Base-by-base conservation (phyloP, 495 filamentous ascomycete genomes). In the Lophium mytilinum region DNA sequence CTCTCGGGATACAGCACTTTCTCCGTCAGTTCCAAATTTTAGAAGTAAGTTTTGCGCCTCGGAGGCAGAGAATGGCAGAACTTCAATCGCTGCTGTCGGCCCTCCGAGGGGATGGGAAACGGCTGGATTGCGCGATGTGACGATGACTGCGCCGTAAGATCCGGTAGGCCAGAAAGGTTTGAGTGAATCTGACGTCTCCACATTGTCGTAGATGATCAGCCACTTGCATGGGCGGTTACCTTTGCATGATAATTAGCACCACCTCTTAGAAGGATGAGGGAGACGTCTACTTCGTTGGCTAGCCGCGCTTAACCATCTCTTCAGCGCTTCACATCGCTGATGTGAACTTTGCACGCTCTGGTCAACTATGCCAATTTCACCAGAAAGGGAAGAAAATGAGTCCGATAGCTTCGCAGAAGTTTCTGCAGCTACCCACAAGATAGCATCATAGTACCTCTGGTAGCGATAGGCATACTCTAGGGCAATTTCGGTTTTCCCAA, bases 401-500 rank as follows among this genome's bases (percentile, higher is more conserved):
- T n/a, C 41, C 19, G 41, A 15, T n/a, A 12, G 41, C 41, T 45
- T 45, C 41, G 15, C 15, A 14, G 41, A 45, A 45, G 41, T 17
- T 15, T 65, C 62, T 12, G 66, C 65, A 39, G 66, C 34, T 17
- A 70, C 51, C 66, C 66, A 70, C 14, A 70, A 55, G 41, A 70
- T 61, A 10, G 51, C 48, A 19, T 68, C 58, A 57, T 62, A 68
- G 17, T 47, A 24, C 10, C 56, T 18, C 34, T 55, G 52, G 24
- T 55, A 50, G 35, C 46, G 50, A 39, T 66, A 60, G 6, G 68
- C 66, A 48, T 72, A 72, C 54, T 68, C 54, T 9, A 71, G 52
- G 17, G 70, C 70, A 11, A 72, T 63, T 57, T 69, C 64, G 6
- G 70, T 73, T 55, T 73, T 73, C 10, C 71, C 70, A 37, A 71